These are phyloP conservation scores for Euphorbia lathyris DNA, from an alignment of 345 rosid genomes.

Conservation along the genomic window DNA sequence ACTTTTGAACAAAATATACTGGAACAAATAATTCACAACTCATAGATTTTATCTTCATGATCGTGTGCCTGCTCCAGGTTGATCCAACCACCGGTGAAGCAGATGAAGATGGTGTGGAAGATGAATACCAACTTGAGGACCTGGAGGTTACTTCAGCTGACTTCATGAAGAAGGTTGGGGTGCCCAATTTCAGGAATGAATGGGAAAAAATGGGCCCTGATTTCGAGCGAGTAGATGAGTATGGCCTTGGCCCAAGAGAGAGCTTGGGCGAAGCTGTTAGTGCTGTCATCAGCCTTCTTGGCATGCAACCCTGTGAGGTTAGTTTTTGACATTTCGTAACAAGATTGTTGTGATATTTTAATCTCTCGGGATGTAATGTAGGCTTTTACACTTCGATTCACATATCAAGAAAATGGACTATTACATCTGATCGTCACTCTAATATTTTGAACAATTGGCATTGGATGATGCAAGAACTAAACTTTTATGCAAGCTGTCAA, in stretches of 20 bases:
- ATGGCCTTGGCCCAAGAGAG: conserved; percentile 94
- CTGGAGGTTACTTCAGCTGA: conserved; percentile 92
- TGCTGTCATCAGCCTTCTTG: conserved; percentile 90
- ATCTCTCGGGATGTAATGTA: not conserved
- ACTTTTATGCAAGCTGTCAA: not conserved
- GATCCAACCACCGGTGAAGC: conserved; percentile 85
- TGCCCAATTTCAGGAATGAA: conserved; percentile 92
- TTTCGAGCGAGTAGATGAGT: conserved; percentile 85
- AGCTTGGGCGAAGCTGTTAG: conserved; percentile 77
- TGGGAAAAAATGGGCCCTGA: conserved; percentile 89
- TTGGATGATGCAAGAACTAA: not conserved
- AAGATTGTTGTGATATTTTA: not conserved
- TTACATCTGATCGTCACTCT: too few species aligned
- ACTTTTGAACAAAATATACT: not conserved
- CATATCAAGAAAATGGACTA: not conserved
- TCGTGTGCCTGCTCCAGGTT: conserved; percentile 48
- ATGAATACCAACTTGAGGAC: conserved; percentile 96
- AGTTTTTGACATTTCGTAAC: conserved; percentile 16
- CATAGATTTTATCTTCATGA: not conserved
- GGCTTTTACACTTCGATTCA: not conserved
- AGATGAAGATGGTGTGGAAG: conserved; percentile 96
- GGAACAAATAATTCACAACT: too few species aligned
- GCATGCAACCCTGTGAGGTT: conserved; percentile 99
- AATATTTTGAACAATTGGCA: not conserved
- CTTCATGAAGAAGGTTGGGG: conserved; percentile 79